Conservation (phyloP, 2,329 filamentous ascomycete species). For the Colletotrichum abscissum region DNA sequence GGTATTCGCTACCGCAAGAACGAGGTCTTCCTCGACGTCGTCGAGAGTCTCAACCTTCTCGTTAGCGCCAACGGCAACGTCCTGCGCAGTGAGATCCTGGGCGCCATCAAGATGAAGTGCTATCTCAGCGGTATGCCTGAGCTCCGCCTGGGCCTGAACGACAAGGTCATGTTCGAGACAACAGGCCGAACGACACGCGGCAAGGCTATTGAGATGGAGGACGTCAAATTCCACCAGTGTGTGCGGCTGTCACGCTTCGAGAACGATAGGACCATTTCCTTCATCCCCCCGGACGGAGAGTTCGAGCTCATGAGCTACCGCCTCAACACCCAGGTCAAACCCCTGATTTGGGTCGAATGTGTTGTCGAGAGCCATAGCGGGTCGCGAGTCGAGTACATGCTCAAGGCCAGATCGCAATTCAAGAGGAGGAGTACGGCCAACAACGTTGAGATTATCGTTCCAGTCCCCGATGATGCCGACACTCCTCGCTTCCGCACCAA, state of each 20-base stretch:
- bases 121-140: slow-evolving; percentile 99
- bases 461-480: slow-evolving; percentile 96
- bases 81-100: slow-evolving; percentile 93
- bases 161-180: slow-evolving; percentile 99
- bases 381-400: slow-evolving; percentile 97
- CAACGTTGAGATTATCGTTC: slow-evolving; percentile 98
- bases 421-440: slow-evolving; percentile 98
- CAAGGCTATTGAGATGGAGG: slow-evolving; percentile 99
- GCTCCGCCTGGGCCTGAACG: slow-evolving; percentile 91
- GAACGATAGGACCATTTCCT: slow-evolving; percentile 98
- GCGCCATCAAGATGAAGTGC: slow-evolving; percentile 99
- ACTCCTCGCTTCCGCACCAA: slow-evolving; percentile 97
- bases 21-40: slow-evolving; percentile 97
- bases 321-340: slow-evolving; percentile 98
- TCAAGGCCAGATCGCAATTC: slow-evolving; percentile 98
- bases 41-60: slow-evolving; percentile 95
- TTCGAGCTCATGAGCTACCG: slow-evolving; percentile 99
- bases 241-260: slow-evolving; percentile 96
- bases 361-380: slow-evolving; percentile 96
- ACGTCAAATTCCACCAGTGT: slow-evolving; percentile 99
- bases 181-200: slow-evolving; percentile 93
- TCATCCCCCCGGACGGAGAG: slow-evolving; percentile 97
- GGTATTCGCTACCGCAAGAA: slow-evolving; percentile 99
- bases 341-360: slow-evolving; percentile 98
- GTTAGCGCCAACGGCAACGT: slow-evolving; percentile 96